A percentile compares a stretch with the other conserved stretches of the same genome.
Evolutionary conservation across 371 early-diverging fungal genomes (phyloP).

Genomic region (Mucor saturninus): DNA sequence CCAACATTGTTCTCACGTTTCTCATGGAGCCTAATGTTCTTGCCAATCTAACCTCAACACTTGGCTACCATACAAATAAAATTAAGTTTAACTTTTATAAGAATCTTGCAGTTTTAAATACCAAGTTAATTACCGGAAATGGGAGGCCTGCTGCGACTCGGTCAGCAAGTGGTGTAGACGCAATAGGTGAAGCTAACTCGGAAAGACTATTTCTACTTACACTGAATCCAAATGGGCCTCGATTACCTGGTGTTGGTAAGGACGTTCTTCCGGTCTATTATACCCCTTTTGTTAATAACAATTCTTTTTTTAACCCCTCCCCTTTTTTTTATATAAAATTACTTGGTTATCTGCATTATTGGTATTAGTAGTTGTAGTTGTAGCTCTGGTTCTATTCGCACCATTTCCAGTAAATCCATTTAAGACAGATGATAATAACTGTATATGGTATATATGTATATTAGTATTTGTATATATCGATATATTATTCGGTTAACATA

Average conservation of each 20-base stretch:
- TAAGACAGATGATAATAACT: slow-evolving; percentile 33
- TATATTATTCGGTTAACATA: slow-evolving; percentile 17
- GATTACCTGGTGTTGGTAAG: not conserved
- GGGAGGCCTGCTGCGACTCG: slow-evolving; percentile 29
- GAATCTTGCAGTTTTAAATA: not conserved
- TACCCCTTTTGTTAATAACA: no score
- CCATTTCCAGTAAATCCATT: slow-evolving; percentile 23
- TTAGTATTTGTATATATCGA: not conserved
- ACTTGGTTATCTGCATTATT: not conserved
- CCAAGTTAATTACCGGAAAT: slow-evolving; percentile 37
- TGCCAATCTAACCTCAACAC: slow-evolving; percentile 50
- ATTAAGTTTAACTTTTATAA: not conserved
- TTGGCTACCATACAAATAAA: slow-evolving; percentile 28
- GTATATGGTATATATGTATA: not conserved
- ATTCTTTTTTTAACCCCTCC: no score
- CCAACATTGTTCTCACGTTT: slow-evolving; percentile 48
- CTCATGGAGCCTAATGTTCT: slow-evolving; percentile 50
- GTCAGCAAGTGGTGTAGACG: slow-evolving; percentile 10
- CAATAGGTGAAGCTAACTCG: slow-evolving; percentile 17
- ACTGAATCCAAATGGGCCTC: slow-evolving; percentile 19
- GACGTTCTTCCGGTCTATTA: not conserved
- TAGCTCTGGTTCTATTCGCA: not conserved
- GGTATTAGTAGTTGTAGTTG: not conserved
- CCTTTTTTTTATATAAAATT: not conserved
- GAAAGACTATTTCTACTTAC: slow-evolving; percentile 19